Conservation (phyloP, 1,139 yeast species). For the Taphrina communis region DNA sequence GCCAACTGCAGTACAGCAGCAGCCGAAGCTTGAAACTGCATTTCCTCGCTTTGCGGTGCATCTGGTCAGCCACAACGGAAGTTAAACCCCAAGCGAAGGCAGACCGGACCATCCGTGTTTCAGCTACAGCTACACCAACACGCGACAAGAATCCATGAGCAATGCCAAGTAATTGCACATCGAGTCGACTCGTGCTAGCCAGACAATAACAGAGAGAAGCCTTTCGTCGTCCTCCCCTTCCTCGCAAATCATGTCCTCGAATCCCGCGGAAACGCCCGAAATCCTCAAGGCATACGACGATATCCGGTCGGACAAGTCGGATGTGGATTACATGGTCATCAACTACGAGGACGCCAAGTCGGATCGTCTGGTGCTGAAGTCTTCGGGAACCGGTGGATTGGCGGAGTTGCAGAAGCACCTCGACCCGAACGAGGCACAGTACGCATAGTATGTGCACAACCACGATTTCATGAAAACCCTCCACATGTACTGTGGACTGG, state of each 20-base stretch:
- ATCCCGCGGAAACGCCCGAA: slow-evolving; percentile 34
- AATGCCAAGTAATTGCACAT: too few species aligned
- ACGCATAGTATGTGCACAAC: slow-evolving; percentile 25
- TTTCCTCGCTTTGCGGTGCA: too few species aligned
- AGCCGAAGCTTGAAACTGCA: too few species aligned
- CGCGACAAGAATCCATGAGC: too few species aligned
- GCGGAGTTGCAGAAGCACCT: slow-evolving; percentile 23
- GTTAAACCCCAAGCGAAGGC: too few species aligned
- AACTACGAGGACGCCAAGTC: slow-evolving; percentile 36
- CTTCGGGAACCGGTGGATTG: slow-evolving; percentile 34
- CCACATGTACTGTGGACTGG: not conserved
- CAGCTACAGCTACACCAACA: too few species aligned
- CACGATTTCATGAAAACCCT: not conserved
- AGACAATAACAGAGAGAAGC: too few species aligned
- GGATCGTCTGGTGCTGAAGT: slow-evolving; percentile 26
- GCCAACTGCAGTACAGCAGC: too few species aligned
- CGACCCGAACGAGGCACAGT: slow-evolving; percentile 34
- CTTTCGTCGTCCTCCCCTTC: not conserved
- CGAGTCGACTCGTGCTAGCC: too few species aligned
- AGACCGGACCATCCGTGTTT: too few species aligned
- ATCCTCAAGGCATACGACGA: slow-evolving; percentile 54
- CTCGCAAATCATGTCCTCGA: slow-evolving; percentile 3
- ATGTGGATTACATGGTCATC: slow-evolving; percentile 35
- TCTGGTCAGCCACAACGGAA: too few species aligned
- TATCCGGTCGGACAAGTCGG: slow-evolving; percentile 38